Base-by-base conservation (phyloP, 371 early-diverging fungal genomes). In the Mortierella sp. region DNA sequence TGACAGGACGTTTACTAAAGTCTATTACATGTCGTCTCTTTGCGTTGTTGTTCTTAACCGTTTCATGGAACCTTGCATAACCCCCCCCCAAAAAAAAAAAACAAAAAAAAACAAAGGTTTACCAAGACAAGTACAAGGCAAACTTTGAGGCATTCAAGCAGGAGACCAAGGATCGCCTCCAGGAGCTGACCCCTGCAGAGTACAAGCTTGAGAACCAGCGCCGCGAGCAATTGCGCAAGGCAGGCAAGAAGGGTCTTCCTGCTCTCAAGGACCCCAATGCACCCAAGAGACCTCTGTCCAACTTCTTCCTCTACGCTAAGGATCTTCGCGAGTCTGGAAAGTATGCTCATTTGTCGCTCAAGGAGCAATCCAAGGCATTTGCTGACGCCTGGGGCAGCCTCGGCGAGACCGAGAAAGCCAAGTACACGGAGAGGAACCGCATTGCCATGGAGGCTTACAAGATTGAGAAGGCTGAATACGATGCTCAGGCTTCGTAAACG, bases 231-330 rank as follows among this genome's bases (percentile, higher is more conserved):
- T 52, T 76, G 32, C 64, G 65, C 27, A 72, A 63, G 30, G 75
- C 81, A 30, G 83, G 83, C 55, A 82, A 83, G 21, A 70, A 83
- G 63, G 47, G 31, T 19, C 43, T 80, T n/a, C 50, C 70, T 5
- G 37, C 80, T 30, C 72, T 91, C 28, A 84, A 79, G 66, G 89
- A 91, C 60, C 91, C 91, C 47, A 84, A 80, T 26, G 80, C 81
- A 23, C 91, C 91, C 41, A 87, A 86, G 79, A 81, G 82, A 8
- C 88, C 89, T 6, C 43, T 58, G 49, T 75, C 80, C 34, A 65
- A 76, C 2, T 91, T 70, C 49, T 57, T 86, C 67, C 52, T 79
- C 5, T 91, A 69, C 44, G 39, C 80, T 1, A 44, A 64, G n/a
- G 80, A 85, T 14, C 54, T 57, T 43, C 82, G 81, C 17, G 49